These are phyloP conservation scores for Schizophyllum commune DNA, from an alignment of 1,284 basidiomycete species.

Conservation along the genomic window DNA sequence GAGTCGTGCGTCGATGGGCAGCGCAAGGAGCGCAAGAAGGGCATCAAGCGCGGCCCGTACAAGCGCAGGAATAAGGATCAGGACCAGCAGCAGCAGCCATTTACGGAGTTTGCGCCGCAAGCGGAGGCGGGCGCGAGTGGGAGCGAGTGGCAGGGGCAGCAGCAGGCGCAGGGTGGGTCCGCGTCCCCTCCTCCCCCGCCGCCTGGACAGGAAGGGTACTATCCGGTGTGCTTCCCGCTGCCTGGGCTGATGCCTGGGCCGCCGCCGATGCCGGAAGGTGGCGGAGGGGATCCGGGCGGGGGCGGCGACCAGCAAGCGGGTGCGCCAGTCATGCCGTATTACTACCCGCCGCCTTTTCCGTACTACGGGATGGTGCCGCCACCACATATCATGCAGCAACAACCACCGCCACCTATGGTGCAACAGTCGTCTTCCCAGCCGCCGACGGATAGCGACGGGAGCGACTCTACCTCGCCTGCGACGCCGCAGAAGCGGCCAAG, in stretches of 20 bases:
- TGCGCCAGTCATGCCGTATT: background rate
- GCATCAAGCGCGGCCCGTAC: conserved; percentile 82
- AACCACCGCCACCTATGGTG: background rate
- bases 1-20: conserved; percentile 67
- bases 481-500: background rate
- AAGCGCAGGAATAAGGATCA: conserved; percentile 59
- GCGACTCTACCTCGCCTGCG: background rate
- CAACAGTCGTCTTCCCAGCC: background rate
- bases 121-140: no score
- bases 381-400: background rate
- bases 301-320: background rate
- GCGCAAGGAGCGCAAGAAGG: conserved; percentile 79
- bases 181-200: no score
- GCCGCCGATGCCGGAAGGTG: background rate
- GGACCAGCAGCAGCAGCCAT: background rate
- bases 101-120: background rate
- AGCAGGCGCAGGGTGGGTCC: background rate
- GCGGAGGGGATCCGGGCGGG: background rate
- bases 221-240: background rate
- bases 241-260: background rate
- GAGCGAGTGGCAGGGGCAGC: background rate
- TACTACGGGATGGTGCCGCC: background rate
- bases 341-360: background rate
- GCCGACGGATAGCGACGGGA: background rate
- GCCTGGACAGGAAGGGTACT: background rate